These are phyloP conservation scores for Trypanosoma caninum DNA, from an alignment of 208 protist genomes.

Conservation along the genomic window DNA sequence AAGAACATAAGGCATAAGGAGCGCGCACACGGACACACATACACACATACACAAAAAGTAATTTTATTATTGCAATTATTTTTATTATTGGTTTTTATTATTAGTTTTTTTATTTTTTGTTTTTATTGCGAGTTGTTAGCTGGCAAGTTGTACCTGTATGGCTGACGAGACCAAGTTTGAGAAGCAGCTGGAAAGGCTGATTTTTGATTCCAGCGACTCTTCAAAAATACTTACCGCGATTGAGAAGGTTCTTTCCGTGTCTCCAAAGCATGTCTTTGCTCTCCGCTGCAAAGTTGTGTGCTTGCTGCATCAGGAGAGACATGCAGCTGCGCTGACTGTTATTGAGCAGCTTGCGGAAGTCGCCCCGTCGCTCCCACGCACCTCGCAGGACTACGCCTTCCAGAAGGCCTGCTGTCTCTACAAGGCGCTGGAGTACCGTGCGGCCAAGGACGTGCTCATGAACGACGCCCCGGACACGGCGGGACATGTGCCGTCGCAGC, in stretches of 20 bases:
- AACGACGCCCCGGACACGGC: constrained; percentile 19
- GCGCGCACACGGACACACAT: too few species aligned
- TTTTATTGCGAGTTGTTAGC: constrained; percentile 7
- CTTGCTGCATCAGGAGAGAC: constrained; percentile 57
- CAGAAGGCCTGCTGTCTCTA: constrained; percentile 80
- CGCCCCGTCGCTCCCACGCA: background rate
- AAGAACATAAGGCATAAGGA: background rate
- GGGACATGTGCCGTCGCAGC: constrained; percentile 40
- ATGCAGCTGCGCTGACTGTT: constrained; percentile 50
- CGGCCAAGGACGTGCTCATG: constrained; percentile 46
- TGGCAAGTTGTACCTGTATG: constrained; percentile 25
- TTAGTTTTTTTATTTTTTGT: constrained; percentile 1
- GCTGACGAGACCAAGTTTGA: constrained; percentile 63
- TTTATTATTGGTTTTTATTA: background rate
- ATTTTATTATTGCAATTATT: background rate
- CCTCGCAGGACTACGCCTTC: constrained; percentile 39
- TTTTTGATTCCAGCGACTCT: constrained; percentile 38
- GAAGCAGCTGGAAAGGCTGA: constrained; percentile 54
- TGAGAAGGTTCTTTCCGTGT: constrained; percentile 63
- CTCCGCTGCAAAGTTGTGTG: constrained; percentile 69
- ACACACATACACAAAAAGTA: too few species aligned
- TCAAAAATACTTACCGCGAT: constrained; percentile 44
- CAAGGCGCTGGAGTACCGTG: constrained; percentile 47
- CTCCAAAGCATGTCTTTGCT: constrained; percentile 49
- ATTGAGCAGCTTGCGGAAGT: constrained; percentile 41